A percentile compares a stretch with the other conserved stretches of the same genome.
Evolutionary conservation across 768 basidiomycete genomes (phyloP).

Genomic region (Collybia nuda): DNA sequence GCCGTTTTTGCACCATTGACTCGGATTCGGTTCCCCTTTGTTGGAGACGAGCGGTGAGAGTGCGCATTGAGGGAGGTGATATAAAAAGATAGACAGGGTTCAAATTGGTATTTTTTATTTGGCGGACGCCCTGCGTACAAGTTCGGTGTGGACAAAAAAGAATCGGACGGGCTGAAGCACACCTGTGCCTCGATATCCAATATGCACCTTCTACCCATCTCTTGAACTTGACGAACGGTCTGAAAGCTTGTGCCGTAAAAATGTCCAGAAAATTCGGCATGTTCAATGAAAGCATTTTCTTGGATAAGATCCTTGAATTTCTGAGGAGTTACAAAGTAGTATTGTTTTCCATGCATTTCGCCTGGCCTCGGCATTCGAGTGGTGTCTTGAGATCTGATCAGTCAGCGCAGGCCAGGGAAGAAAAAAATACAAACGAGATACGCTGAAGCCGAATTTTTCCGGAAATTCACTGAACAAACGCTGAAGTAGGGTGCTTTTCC

Average conservation of each 20-base stretch:
- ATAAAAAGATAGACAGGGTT: constrained; percentile 91
- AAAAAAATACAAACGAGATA: constrained; percentile 64
- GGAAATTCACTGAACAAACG: constrained; percentile 81
- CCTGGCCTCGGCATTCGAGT: constrained; percentile 83
- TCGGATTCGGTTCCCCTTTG: constrained; percentile 85
- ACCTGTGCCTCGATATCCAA: constrained; percentile 97
- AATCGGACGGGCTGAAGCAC: constrained; percentile 17
- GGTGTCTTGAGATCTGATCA: constrained; percentile 60
- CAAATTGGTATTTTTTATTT: constrained; percentile 81
- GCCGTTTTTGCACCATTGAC: constrained; percentile 67
- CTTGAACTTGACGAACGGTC: constrained; percentile 68
- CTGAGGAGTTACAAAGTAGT: constrained; percentile 80
- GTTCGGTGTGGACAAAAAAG: constrained; percentile 9
- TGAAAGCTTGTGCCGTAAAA: constrained; percentile 89
- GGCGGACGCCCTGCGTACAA: constrained; percentile 75
- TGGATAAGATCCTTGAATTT: constrained; percentile 69
- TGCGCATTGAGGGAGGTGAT: constrained; percentile 79
- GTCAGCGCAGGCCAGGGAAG: constrained; percentile 10
- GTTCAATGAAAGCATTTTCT: constrained; percentile 84
- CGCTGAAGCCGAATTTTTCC: constrained; percentile 87
- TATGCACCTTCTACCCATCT: constrained; percentile 78
- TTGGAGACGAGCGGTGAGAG: constrained; percentile 67
- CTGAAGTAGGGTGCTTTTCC: constrained; percentile 87
- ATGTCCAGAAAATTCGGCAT: constrained; percentile 92
- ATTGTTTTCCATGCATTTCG: constrained; percentile 80